Evolutionary conservation across 305 asterid genomes (phyloP).

Genomic region (Fraxinus sp.): DNA sequence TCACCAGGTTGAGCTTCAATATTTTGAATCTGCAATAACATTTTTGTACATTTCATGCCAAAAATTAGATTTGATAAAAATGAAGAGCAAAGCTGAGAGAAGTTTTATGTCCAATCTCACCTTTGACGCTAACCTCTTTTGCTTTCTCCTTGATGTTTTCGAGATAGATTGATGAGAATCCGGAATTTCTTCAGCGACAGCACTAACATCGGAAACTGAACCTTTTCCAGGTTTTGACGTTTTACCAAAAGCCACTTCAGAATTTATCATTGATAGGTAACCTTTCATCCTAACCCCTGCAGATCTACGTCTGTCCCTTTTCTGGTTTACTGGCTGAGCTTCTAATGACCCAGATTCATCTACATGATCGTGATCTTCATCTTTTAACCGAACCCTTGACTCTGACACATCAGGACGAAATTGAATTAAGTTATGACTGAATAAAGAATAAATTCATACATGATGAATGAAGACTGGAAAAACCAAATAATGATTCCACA

Average conservation of each 20-base stretch:
- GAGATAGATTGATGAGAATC: slow-evolving; percentile 41
- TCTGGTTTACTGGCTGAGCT: slow-evolving; percentile 45
- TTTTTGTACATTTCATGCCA: slow-evolving; percentile 19
- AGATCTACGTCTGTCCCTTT: slow-evolving; percentile 54
- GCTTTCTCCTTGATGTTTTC: slow-evolving; percentile 53
- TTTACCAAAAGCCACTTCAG: slow-evolving; percentile 47
- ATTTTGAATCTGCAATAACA: slow-evolving; percentile 49
- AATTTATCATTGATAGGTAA: slow-evolving; percentile 37
- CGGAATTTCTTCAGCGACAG: slow-evolving; percentile 49
- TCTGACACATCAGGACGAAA: slow-evolving; percentile 42
- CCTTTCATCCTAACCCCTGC: slow-evolving; percentile 46
- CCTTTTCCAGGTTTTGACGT: slow-evolving; percentile 54
- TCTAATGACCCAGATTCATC: slow-evolving; percentile 67
- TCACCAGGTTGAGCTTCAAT: slow-evolving; percentile 46
- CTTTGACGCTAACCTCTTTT: slow-evolving; percentile 49
- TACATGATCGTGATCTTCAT: slow-evolving; percentile 52
- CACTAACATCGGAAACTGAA: slow-evolving; percentile 40
- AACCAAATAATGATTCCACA: slow-evolving; percentile 3
- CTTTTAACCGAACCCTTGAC: slow-evolving; percentile 44
- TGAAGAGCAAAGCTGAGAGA: slow-evolving; percentile 22
- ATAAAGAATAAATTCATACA: slow-evolving; percentile 20
- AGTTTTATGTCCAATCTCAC: slow-evolving; percentile 40
- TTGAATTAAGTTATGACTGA: slow-evolving; percentile 9
- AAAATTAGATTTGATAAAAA: slow-evolving; percentile 27
- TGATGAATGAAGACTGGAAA: slow-evolving; percentile 15